These are phyloP conservation scores for Colletotrichum caudatum DNA, from an alignment of 2,329 filamentous ascomycete species.

Conservation along the genomic window DNA sequence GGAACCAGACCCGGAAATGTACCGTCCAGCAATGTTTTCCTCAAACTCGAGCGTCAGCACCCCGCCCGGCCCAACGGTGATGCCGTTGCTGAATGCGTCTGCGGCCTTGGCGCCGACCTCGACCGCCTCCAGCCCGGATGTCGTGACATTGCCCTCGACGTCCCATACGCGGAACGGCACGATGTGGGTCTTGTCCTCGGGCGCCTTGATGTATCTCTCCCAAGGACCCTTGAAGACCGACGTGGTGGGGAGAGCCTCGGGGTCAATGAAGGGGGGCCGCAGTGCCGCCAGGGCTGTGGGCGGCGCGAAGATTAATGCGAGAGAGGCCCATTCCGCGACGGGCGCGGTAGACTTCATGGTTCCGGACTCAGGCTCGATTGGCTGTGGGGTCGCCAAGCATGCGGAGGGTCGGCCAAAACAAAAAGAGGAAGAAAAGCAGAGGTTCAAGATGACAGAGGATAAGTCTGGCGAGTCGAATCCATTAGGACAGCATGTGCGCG, in stretches of 20 bases:
- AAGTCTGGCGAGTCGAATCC: slow-evolving; percentile 12
- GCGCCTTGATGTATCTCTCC: slow-evolving; percentile 54
- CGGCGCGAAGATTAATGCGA: slow-evolving; percentile 9
- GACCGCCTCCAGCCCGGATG: slow-evolving; percentile 23
- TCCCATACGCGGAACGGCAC: slow-evolving; percentile 50
- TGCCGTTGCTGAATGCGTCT: slow-evolving; percentile 37
- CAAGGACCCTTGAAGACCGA: slow-evolving; percentile 55
- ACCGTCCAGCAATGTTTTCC: slow-evolving; percentile 57
- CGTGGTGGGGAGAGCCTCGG: slow-evolving; percentile 46
- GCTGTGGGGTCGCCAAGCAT: not conserved
- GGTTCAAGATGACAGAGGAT: not conserved
- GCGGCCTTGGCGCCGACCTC: slow-evolving; percentile 34
- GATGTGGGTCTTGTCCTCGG: slow-evolving; percentile 51
- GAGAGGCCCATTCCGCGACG: slow-evolving; percentile 19
- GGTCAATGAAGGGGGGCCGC: slow-evolving; percentile 41
- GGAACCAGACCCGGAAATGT: slow-evolving; percentile 9
- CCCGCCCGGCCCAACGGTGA: slow-evolving; percentile 49
- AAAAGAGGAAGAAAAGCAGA: not conserved
- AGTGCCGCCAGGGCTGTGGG: slow-evolving; percentile 21
- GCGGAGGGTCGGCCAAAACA: slow-evolving; percentile 1
- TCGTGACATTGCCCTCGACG: slow-evolving; percentile 50
- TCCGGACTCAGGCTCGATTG: slow-evolving; percentile 2
- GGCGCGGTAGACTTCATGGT: slow-evolving; percentile 26
- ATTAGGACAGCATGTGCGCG: slow-evolving; percentile 16
- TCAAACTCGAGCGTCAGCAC: slow-evolving; percentile 54